phyloP scores from a whole-genome alignment of 2,329 filamentous ascomycete species.

The Cercospora beticola region DNA sequence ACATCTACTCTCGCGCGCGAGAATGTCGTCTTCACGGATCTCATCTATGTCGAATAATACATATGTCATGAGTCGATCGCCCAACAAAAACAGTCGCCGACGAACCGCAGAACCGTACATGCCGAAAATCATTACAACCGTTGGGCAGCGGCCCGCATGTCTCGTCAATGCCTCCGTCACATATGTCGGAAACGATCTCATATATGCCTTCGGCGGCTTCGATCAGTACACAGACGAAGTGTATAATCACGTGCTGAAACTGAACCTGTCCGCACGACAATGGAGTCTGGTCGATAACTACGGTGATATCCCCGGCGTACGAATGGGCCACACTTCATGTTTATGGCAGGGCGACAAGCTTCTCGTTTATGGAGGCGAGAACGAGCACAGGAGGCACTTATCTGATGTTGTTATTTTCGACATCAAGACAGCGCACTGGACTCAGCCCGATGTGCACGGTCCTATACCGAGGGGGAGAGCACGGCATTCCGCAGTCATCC shows the following conservation, averaged over 20 bases:
- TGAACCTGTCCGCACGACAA: conserved; percentile 83
- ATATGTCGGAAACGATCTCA: conserved; percentile 87
- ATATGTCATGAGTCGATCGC: conserved; percentile 88
- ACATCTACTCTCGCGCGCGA: not conserved
- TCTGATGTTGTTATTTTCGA: conserved; percentile 96
- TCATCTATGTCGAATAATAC: conserved; percentile 60
- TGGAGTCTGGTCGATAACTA: conserved; percentile 98
- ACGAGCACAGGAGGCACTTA: conserved; percentile 92
- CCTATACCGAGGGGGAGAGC: conserved; percentile 85
- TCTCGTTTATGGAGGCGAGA: conserved; percentile 96
- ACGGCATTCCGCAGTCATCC: conserved; percentile 86
- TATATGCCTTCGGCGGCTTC: conserved; percentile 97
- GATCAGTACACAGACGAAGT: conserved; percentile 99
- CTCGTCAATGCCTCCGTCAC: conserved; percentile 97
- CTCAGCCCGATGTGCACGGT: conserved; percentile 81
- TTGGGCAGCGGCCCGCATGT: conserved; percentile 74
- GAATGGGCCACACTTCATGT: conserved; percentile 98
- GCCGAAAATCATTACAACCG: conserved; percentile 69
- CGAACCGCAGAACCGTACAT: conserved; percentile 72
- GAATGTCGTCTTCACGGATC: conserved; percentile 34
- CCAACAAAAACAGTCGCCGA: conserved; percentile 61
- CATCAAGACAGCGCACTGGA: conserved; percentile 91
- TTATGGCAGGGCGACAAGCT: conserved; percentile 92
- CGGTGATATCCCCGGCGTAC: conserved; percentile 92
- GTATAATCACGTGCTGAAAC: conserved; percentile 91